phyloP scores from a whole-genome alignment of 192 early-diverging fungal genomes.

The Pilobolus umbonatus region DNA sequence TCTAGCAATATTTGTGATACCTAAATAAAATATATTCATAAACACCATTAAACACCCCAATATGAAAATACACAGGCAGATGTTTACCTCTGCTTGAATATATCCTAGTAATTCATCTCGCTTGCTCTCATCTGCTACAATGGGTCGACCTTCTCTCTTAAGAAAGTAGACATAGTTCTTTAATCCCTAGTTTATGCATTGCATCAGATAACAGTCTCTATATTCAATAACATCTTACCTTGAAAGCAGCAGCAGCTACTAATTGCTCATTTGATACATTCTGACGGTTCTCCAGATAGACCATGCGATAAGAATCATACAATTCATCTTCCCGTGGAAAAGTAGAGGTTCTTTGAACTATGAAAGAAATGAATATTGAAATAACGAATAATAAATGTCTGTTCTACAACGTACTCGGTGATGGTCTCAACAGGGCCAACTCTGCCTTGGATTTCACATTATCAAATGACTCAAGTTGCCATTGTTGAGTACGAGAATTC shows the following conservation, averaged over 20 bases:
- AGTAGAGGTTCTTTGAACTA: constrained; percentile 12
- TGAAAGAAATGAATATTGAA: not conserved
- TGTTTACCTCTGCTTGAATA: not conserved
- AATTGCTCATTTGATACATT: constrained; percentile 4
- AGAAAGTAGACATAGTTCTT: constrained; percentile 9
- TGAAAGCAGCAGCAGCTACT: constrained; percentile 16
- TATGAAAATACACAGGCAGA: not conserved
- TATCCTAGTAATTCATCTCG: not conserved
- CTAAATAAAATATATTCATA: not conserved
- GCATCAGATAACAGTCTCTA: not conserved
- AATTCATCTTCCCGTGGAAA: constrained; percentile 18
- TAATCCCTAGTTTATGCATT: constrained; percentile 1
- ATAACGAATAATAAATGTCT: not conserved
- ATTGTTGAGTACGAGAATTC: constrained; percentile 14
- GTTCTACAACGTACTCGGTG: constrained; percentile 5
- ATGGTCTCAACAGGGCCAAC: constrained; percentile 16
- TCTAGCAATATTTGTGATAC: not conserved
- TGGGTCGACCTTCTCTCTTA: not conserved
- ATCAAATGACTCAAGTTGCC: constrained; percentile 23
- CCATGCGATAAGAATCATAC: constrained; percentile 17
- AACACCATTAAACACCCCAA: not conserved
- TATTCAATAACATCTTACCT: not conserved
- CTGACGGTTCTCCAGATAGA: constrained; percentile 5
- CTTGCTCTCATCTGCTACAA: constrained; percentile 1
- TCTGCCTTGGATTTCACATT: constrained; percentile 21